Base-by-base conservation (phyloP, 176 grass and related monocot genomes). In the Urochloa ruziziensis region DNA sequence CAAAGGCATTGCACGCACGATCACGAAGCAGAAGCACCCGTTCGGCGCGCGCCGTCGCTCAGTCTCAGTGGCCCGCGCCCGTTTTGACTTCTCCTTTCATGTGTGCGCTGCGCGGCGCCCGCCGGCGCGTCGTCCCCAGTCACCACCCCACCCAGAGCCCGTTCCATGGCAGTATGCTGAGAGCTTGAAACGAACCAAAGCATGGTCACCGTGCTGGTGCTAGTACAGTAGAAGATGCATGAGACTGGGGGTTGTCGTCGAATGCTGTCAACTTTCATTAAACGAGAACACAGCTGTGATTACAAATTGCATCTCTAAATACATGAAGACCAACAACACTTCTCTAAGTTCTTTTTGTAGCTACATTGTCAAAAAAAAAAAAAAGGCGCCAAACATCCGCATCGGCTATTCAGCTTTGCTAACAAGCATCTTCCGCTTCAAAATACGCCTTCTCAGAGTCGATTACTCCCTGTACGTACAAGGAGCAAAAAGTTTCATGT, bases 381-480 rank as follows among this genome's bases (percentile, higher is more conserved):
- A n/a, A n/a, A n/a, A n/a, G 27, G 43, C 30, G 79, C 27, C 6
- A 28, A 25, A 34, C 35, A 62, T 46, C 43, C 14, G 32, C 53
- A n/a, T 77, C 63, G 77, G 69, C 67, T 74, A 34, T 10, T 77
- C 63, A 81, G 69, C 67, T 74, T 42, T 10, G 33, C 37, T 39
- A 28, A 64, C 83, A 81, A 71, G 33, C 43, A 27, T 40, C 79
- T 66, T 74, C 56, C 7, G 27, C 84, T 78, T 90, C 79, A 68
- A 91, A 93, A 86, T 85, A 84, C 0, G 48, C 67, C 35, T 43
- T 93, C 77, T 98, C 93, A 58, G 80, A 18, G 67, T 98, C 85
- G 51, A 95, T 84, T 15, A 92, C 80, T 46, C 89, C 89, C 92
- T 94, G 75, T 19, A 34, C 29, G 75, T 19, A 34, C 29, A 77